phyloP scores from a whole-genome alignment of 768 basidiomycete genomes.

The Artomyces pyxidatus region DNA sequence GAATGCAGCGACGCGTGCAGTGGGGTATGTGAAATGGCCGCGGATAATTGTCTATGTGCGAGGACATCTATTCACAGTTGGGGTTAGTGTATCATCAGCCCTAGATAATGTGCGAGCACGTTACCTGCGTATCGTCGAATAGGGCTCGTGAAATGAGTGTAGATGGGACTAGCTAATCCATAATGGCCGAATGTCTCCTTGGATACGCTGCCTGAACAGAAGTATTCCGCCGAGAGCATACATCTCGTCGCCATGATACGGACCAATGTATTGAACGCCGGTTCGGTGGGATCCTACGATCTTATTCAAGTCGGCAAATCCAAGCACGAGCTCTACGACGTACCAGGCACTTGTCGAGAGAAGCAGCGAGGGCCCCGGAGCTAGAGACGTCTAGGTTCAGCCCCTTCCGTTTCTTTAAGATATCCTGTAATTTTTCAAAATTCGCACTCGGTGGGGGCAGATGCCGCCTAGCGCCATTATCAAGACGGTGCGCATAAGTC shows the following conservation, averaged over 20 bases:
- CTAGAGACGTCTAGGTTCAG: conserved; percentile 83
- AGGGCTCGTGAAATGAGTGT: conserved; percentile 97
- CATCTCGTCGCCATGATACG: conserved; percentile 99
- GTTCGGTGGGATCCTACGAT: conserved; percentile 65
- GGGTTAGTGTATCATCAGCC: neutral
- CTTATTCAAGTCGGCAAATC: neutral
- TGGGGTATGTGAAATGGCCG: conserved; percentile 76
- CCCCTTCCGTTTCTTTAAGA: conserved; percentile 78
- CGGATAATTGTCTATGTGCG: conserved; percentile 87
- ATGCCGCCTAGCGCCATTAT: conserved; percentile 61
- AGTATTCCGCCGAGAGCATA: conserved; percentile 98
- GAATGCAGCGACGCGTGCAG: conserved; percentile 87
- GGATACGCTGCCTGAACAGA: conserved; percentile 90
- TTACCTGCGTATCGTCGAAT: conserved; percentile 91
- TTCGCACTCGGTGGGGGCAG: conserved; percentile 86
- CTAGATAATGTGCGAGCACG: neutral
- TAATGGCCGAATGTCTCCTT: conserved; percentile 94
- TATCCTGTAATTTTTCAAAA: conserved; percentile 93
- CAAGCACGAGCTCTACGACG: conserved; percentile 22
- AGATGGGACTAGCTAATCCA: conserved; percentile 93
- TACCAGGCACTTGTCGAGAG: conserved; percentile 82
- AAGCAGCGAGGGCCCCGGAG: conserved; percentile 82
- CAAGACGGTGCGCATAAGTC: conserved; percentile 1
- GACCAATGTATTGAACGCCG: conserved; percentile 94
- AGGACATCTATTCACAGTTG: conserved; percentile 59